Base-by-base conservation (phyloP, 1,284 basidiomycete species). In the Ceratobasidium papillatum region DNA sequence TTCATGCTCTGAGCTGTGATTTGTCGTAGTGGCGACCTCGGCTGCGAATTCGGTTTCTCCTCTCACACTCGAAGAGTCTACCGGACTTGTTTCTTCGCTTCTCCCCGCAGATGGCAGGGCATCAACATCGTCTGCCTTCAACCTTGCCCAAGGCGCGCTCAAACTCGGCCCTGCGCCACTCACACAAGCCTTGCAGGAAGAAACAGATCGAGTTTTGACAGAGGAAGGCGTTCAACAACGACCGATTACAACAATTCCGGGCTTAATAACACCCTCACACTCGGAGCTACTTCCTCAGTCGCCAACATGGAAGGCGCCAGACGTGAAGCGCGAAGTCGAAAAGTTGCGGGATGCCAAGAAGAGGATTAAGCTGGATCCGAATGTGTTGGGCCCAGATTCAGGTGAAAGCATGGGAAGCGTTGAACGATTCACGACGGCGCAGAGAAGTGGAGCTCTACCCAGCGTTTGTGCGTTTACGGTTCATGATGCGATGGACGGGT, bases 381-480 rank as follows among this genome's bases (percentile, higher is more conserved):
- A 90, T 22, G 83, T 85, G 14, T 83, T 92, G 30, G 63, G 63
- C 22, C 73, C 72, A 19, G 63, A 64, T 52, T 59, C 73, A n/a
- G 66, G 61, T 25, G 76, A 76, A 56, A 63, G 43, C n/a, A 56
- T 69, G 19, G 72, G 59, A 14, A 71, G 58, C 43, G 59, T 73
- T 22, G 77, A 79, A n/a, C 81, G 88, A 49, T 90, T 91, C 81
- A 88, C 85, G 3, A 84, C 83, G 56, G 81, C 86, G 38, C 82
- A 86, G 12, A 83, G 88, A 76, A 85, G 90, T 2, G 87, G 88
- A 36, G 90, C 89, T 47, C 82, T 96, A 74, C 96, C 96, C 0
- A 97, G 95, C 79, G 90, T 98, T 63, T 96, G 96, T 78, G 91
- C 94, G 2, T 98, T 97, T 81, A 98, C 96, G 1, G 81, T 98